Evolutionary conservation across 129 eudicot genomes (phyloP).

Genomic region (Lonicera japonica): DNA sequence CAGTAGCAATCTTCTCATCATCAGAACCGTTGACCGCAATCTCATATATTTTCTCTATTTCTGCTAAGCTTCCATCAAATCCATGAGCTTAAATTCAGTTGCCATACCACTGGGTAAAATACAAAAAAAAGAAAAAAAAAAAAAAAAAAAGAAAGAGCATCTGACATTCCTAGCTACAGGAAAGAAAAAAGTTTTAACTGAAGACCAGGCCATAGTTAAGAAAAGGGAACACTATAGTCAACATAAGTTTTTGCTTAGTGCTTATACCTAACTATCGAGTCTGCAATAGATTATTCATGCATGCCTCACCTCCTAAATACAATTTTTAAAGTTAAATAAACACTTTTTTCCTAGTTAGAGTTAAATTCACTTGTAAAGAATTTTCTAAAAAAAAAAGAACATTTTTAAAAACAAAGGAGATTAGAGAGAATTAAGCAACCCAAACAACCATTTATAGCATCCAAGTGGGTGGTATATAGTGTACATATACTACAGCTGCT

Average conservation of each 20-base stretch:
- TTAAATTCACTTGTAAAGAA: no score
- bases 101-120: slow-evolving; percentile 23
- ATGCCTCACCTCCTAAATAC: no score
- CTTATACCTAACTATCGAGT: no score
- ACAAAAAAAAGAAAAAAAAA: slow-evolving; percentile 9
- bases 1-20: slow-evolving; percentile 86
- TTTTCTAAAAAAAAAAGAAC: no score
- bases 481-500: no score
- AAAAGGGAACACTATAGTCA: not conserved
- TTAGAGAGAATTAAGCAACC: no score
- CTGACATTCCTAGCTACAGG: slow-evolving; percentile 25
- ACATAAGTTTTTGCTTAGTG: not conserved
- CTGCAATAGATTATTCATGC: no score
- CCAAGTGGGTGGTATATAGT: no score
- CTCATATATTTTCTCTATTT: slow-evolving; percentile 78
- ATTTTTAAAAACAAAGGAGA: no score
- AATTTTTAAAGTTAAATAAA: no score
- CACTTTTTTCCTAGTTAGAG: no score
- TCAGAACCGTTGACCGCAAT: slow-evolving; percentile 77
- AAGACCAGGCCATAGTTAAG: slow-evolving; percentile 15
- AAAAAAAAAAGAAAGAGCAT: slow-evolving; percentile 15
- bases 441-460: no score
- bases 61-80: slow-evolving; percentile 92
- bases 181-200: slow-evolving; percentile 14
- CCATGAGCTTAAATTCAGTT: slow-evolving; percentile 59